These are phyloP conservation scores for Beauveria varroae DNA, from an alignment of 2,329 filamentous ascomycete genomes.

Conservation along the genomic window DNA sequence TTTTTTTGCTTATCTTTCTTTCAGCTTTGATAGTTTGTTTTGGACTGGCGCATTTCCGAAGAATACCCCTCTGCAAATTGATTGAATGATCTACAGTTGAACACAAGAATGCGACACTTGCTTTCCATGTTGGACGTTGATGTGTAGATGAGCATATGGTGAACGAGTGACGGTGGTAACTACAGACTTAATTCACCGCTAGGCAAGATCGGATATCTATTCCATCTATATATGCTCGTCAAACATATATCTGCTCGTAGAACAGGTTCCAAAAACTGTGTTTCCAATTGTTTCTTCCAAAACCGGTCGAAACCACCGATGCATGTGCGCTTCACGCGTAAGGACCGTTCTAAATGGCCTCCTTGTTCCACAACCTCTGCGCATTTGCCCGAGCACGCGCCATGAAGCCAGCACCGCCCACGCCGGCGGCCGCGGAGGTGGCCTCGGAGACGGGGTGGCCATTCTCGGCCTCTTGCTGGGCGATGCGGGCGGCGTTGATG, in stretches of 20 bases:
- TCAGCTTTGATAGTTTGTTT: background rate
- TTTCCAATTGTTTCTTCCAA: background rate
- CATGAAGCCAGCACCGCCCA: background rate
- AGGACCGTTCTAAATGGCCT: background rate
- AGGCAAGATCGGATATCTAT: background rate
- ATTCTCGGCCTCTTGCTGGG: conserved; percentile 25
- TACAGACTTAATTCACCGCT: background rate
- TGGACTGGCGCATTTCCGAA: background rate
- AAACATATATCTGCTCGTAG: background rate
- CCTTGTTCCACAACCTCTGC: conserved; percentile 3
- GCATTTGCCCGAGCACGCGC: background rate
- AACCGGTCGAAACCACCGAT: background rate
- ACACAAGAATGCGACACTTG: too few species aligned
- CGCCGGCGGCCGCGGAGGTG: background rate
- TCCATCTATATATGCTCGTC: background rate
- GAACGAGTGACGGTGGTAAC: background rate
- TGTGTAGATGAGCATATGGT: background rate
- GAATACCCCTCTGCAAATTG: too few species aligned
- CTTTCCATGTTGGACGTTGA: background rate
- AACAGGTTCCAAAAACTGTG: background rate
- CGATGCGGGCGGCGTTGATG: conserved; percentile 46
- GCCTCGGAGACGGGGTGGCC: conserved; percentile 3
- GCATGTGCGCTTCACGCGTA: background rate
- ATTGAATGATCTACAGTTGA: background rate
- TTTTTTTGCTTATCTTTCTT: too few species aligned